Conservation (phyloP, 805 yeast species). For the Tetrapisispora arboricola region DNA sequence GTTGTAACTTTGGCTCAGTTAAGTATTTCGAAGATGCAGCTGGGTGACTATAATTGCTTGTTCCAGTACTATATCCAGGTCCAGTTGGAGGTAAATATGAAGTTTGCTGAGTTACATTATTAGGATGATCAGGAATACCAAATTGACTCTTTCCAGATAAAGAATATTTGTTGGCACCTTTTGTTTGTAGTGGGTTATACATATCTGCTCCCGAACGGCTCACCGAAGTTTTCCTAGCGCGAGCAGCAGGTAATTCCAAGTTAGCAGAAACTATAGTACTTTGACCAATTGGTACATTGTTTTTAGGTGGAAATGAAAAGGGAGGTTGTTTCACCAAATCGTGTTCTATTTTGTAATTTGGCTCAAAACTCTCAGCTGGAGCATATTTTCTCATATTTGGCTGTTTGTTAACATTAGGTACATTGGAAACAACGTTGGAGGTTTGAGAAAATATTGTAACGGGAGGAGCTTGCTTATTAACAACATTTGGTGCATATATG, state of each 20-base stretch:
- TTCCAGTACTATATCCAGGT: constrained; percentile 15
- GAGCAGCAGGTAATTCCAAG: not conserved
- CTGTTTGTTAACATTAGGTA: not conserved
- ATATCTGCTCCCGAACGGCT: constrained; percentile 26
- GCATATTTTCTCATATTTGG: not conserved
- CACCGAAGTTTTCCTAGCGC: constrained; percentile 7
- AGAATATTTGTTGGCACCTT: constrained; percentile 31
- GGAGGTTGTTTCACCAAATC: not conserved
- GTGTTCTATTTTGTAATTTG: not conserved
- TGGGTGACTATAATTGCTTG: not conserved
- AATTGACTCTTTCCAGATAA: constrained; percentile 24
- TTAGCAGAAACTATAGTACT: no score
- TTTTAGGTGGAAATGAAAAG: not conserved
- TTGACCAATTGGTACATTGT: not conserved
- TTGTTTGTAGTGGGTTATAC: constrained; percentile 24
- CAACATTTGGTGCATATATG: not conserved
- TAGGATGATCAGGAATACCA: not conserved
- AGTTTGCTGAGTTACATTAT: not conserved
- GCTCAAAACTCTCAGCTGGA: not conserved
- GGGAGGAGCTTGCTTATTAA: not conserved
- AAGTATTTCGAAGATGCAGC: not conserved
- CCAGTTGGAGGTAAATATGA: constrained; percentile 10
- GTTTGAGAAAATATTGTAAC: not conserved
- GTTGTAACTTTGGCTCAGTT: not conserved
- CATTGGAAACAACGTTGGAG: not conserved